Conservation (phyloP, 306 rosid genomes). For the Psophocarpus tetragonolobus region DNA sequence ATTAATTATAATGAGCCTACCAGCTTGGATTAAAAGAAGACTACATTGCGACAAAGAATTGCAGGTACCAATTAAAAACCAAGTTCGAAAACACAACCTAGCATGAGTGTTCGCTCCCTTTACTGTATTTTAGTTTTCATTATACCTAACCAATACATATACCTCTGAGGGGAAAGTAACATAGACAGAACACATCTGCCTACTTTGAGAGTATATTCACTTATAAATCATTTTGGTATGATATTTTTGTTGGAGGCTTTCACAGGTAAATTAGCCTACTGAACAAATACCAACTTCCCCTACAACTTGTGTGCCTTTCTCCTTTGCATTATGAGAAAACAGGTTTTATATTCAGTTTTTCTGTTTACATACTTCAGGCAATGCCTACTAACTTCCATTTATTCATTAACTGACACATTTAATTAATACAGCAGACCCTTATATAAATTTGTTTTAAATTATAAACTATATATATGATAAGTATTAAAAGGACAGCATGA, state of each 20-base stretch:
- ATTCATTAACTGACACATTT: constrained; percentile 22
- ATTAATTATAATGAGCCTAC: constrained; percentile 25
- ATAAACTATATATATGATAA: not conserved
- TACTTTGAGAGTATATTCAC: not conserved
- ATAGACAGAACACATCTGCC: not conserved
- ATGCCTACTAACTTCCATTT: not conserved
- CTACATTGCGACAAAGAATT: not conserved
- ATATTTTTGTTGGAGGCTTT: constrained; percentile 19
- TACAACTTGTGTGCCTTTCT: not conserved
- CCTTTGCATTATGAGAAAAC: constrained; percentile 16
- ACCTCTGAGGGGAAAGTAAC: not conserved
- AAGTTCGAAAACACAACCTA: not conserved
- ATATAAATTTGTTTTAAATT: not conserved
- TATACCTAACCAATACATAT: not conserved
- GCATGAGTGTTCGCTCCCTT: not conserved
- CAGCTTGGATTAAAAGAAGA: constrained; percentile 10
- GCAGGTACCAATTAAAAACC: not conserved
- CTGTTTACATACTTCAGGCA: not conserved
- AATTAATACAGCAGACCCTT: not conserved
- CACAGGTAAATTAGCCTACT: constrained; percentile 1
- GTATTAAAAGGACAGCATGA: not conserved
- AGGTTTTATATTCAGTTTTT: not conserved
- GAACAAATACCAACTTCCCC: constrained; percentile 4
- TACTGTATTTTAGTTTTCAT: not conserved
- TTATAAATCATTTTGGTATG: constrained; percentile 2